These are phyloP conservation scores for Hepatocystis sp. DNA, from an alignment of 169 alveolate genomes.

Conservation along the genomic window DNA sequence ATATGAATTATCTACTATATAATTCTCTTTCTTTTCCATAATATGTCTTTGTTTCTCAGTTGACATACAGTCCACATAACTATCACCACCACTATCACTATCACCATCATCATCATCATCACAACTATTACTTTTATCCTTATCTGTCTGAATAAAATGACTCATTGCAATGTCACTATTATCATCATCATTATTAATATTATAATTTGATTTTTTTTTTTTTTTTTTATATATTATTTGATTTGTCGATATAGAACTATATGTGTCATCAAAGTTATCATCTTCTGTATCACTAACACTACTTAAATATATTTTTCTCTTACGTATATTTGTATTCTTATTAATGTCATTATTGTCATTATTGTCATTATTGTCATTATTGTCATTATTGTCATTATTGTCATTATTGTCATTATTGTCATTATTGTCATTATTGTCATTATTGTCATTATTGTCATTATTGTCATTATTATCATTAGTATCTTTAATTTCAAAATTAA, in stretches of 20 bases:
- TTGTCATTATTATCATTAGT: neutral
- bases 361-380: slow-evolving; percentile 4
- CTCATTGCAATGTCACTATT: too few species aligned
- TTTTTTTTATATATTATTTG: too few species aligned
- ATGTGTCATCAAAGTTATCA: too few species aligned
- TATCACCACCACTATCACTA: neutral
- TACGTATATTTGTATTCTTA: too few species aligned
- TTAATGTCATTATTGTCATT: neutral
- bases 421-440: neutral
- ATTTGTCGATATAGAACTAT: too few species aligned
- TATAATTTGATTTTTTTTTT: too few species aligned
- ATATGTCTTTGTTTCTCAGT: neutral
- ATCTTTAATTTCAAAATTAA: too few species aligned
- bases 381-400: neutral
- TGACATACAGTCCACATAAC: neutral
- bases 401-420: neutral
- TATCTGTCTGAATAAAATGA: neutral
- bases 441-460: too few species aligned
- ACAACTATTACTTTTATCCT: neutral
- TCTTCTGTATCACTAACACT: too few species aligned
- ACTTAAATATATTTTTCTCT: too few species aligned
- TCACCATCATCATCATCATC: neutral
- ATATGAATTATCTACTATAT: too few species aligned
- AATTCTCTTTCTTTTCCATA: neutral
- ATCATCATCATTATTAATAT: too few species aligned